A percentile compares a stretch with the other conserved stretches of the same genome.
These are phyloP conservation scores for Waltiozyma sp. DNA, from an alignment of 1,139 yeast species.

Conservation along the genomic window DNA sequence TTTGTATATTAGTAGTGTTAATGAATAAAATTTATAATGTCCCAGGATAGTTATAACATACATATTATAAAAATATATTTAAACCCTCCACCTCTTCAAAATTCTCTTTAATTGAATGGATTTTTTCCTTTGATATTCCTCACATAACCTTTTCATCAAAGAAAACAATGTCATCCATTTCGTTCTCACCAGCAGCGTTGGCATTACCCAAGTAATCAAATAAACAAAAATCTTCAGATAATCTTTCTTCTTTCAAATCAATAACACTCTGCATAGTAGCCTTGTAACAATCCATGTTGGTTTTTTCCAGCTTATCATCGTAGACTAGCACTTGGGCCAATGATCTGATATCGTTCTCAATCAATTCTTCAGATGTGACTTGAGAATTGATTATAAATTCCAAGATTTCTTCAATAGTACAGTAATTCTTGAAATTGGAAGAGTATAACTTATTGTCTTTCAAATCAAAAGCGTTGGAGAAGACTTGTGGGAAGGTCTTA, in stretches of 20 bases:
- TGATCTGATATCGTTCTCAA: conserved; percentile 61
- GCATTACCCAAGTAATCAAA: conserved; percentile 24
- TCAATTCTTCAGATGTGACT: conserved; percentile 74
- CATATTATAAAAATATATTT: too few species aligned
- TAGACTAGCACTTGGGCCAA: conserved; percentile 80
- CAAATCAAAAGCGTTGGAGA: conserved; percentile 24
- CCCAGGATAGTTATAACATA: too few species aligned
- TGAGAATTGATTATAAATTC: conserved; percentile 66
- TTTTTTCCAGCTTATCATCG: conserved; percentile 75
- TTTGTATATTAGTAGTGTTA: background rate
- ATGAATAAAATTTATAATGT: background rate
- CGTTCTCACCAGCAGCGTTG: conserved; percentile 19
- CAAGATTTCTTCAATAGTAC: conserved; percentile 60
- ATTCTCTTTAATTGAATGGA: too few species aligned
- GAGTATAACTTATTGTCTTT: conserved; percentile 29
- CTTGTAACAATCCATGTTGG: conserved; percentile 42
- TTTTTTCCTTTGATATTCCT: background rate
- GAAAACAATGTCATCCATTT: conserved; percentile 25
- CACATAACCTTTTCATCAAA: conserved; percentile 23
- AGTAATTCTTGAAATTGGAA: conserved; percentile 50
- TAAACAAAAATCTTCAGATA: conserved; percentile 25
- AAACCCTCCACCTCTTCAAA: too few species aligned
- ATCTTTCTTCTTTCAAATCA: conserved; percentile 21
- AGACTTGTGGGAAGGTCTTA: conserved; percentile 66
- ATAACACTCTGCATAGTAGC: conserved; percentile 42